phyloP scores from a whole-genome alignment of 257 asterid genomes.

The Marsdenia floribunda region DNA sequence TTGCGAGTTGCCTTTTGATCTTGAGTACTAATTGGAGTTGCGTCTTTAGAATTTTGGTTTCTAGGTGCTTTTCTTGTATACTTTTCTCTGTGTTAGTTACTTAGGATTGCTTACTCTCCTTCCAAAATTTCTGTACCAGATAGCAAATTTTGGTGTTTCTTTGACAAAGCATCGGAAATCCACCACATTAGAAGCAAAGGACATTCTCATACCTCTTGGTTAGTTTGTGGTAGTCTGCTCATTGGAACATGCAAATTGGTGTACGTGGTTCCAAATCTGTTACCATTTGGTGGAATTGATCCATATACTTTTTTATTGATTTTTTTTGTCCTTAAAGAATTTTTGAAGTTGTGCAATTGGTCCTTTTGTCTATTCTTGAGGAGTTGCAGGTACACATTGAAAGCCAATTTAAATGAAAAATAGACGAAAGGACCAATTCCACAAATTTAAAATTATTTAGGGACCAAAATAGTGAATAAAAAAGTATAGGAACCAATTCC shows the following conservation, averaged over 20 bases:
- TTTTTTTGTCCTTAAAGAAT: no score
- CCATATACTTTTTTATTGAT: no score
- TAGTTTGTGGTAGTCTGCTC: conserved; percentile 25
- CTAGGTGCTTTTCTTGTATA: background rate
- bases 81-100: background rate
- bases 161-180: conserved; percentile 95
- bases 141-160: conserved; percentile 76
- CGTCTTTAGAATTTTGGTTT: background rate
- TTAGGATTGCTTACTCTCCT: background rate
- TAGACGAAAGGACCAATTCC: no score
- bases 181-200: conserved; percentile 81
- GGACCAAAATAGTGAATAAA: no score
- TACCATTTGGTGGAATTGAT: no score
- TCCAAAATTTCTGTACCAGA: conserved; percentile 33
- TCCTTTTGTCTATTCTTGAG: no score
- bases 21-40: background rate
- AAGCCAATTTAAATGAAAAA: no score
- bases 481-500: no score
- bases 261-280: no score
- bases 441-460: no score
- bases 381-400: no score
- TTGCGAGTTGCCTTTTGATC: background rate
- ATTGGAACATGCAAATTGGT: background rate
- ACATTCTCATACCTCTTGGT: conserved; percentile 89
- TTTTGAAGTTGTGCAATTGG: no score